Evolutionary conservation across 495 filamentous ascomycete genomes (phyloP).

Genomic region (Penicillium roqueforti): DNA sequence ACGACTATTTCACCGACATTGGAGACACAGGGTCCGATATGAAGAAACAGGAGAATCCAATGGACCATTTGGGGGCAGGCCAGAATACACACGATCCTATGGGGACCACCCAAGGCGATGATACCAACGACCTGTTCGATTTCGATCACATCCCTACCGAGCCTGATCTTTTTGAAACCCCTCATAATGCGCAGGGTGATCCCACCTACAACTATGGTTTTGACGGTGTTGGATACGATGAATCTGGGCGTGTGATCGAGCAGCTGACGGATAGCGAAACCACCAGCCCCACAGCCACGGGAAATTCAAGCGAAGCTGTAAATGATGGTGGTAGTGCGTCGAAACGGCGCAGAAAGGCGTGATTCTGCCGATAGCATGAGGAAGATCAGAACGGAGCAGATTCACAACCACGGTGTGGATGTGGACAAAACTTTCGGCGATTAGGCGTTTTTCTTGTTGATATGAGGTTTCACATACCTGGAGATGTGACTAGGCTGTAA

Average conservation of each 20-base stretch:
- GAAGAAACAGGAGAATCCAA: conserved; percentile 23
- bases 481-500: not conserved
- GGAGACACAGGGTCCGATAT: conserved; percentile 31
- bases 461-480: not conserved
- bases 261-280: conserved; percentile 46
- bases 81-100: conserved; percentile 8
- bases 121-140: conserved; percentile 39
- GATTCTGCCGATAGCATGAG: conserved; percentile 6
- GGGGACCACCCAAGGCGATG: conserved; percentile 14
- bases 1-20: conserved; percentile 55
- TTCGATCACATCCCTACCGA: conserved; percentile 41
- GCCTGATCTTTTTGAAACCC: conserved; percentile 35
- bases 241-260: conserved; percentile 38
- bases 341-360: conserved; percentile 39
- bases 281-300: conserved; percentile 39
- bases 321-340: conserved; percentile 27
- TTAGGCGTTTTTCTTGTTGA: conserved; percentile 5
- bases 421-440: conserved; percentile 1
- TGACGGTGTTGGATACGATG: conserved; percentile 28
- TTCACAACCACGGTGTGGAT: not conserved
- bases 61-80: conserved; percentile 13
- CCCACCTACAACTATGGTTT: conserved; percentile 31
- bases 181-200: conserved; percentile 23
- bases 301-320: conserved; percentile 10
- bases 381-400: not conserved